Base-by-base conservation (phyloP, 805 yeast species). In the Candida insectorum region DNA sequence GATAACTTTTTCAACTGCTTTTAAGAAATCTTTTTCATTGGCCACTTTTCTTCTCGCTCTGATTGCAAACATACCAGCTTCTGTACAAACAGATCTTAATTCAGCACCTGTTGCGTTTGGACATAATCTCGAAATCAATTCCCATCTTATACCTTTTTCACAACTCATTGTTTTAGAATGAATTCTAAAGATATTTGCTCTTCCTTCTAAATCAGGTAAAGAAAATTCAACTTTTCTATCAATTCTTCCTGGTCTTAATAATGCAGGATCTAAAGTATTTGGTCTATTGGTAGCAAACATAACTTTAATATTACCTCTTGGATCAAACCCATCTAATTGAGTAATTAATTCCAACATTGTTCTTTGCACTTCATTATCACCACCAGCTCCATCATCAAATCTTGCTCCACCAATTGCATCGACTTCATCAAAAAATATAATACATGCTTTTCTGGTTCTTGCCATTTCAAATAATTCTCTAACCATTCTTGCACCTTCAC, bases 371-470 rank as follows among this genome's bases (percentile, higher is more conserved):
- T 93, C 99, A 58, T 91, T 93, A 62, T 93, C 98, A 55, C 97
- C 97, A 49, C 97, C 97, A 8, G 97, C 97, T 52, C 97, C 97
- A 59, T 93, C 98, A 61, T 93, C 98, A 58, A 93, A 93, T 61
- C 99, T 81, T n/a, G 97, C 97, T 26, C 98, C 98, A 47, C 99
- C 99, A 60, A 93, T 87, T 24, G 99, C 98, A 68, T 93, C 99
- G 47, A 93, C 82, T 70, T 93, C 99, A 65, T 93, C 99, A 54
- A 93, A 93, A 65, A 93, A 93, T 37, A 93, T 91, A 54, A 93
- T 93, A 65, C 97, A 91, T 2, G 98, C 97, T 56, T 91, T 89
- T 64, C 93, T 93, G 23, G 97, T 85, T 58, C 98, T 82, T 2
- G 99, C 99, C 97, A 93, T 89, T 60, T 93, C 98, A 52, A 93